Base-by-base conservation (phyloP, 306 rosid species). In the Fragaria ananassa region DNA sequence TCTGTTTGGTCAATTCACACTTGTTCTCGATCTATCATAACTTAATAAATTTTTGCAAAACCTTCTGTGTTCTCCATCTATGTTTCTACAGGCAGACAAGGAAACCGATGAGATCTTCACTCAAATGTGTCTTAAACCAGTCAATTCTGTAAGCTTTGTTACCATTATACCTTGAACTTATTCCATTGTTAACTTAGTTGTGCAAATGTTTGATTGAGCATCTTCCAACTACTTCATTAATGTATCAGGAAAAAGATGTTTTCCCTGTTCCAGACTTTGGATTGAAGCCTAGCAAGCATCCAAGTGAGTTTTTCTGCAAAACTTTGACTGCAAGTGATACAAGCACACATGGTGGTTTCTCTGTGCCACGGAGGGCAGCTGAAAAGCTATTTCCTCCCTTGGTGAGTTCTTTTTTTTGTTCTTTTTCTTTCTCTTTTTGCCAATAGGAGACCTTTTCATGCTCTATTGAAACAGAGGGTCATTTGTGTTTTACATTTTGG, bases 71-170 rank as follows among this genome's bases (percentile, higher is more conserved):
- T 75, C 31, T 75, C 46, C 8, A 3, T 53, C 47, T 80, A 44
- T 70, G 68, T 84, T 72, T 79, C 54, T 78, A 85, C 74, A 96
- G 99, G 97, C 99, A 31, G 98, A 96, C 81, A 96, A 87, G 81
- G 99, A 96, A 11, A 88, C 98, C 4, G 99, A 96, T 45, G 99
- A 96, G 84, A 93, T 96, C 83, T 96, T 88, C 74, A 96, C 99
- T 49, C 99, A 96, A 80, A 96, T 96, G 96, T 85, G 91, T 78
- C 99, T 96, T 50, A 97, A 91, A 82, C 98, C 99, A 37, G 82
- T 96, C 83, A 91, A 73, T 76, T 91, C 98, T 39, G 99, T 96
- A 86, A 92, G 98, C 63, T 79, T 68, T 25, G 45, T 42, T 63
- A 21, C 74, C 21, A 15, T 6, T 54, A 8, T 31, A 72, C 42